phyloP scores from a whole-genome alignment of 495 filamentous ascomycete genomes.

The Aspergillus funiculosus region DNA sequence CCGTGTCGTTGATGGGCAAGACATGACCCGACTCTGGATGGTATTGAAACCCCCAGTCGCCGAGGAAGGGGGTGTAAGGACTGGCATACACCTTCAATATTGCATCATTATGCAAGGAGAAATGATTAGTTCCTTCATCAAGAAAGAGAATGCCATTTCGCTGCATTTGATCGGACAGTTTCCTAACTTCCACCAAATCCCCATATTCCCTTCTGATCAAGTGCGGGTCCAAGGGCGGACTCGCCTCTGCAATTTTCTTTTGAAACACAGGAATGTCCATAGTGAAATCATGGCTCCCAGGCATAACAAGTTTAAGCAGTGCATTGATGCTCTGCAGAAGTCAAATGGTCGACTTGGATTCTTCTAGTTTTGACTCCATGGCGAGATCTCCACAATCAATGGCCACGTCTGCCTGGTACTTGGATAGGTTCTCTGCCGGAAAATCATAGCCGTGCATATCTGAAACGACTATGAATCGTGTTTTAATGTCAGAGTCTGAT shows the following conservation, averaged over 20 bases:
- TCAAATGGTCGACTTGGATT: conserved; percentile 45
- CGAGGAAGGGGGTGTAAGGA: conserved; percentile 55
- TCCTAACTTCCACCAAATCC: conserved; percentile 23
- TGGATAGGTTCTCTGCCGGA: conserved; percentile 19
- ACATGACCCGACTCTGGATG: conserved; percentile 37
- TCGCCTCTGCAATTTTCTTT: conserved; percentile 27
- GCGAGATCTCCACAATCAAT: conserved; percentile 71
- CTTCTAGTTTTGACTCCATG: conserved; percentile 47
- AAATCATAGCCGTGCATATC: conserved; percentile 49
- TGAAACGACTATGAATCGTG: conserved; percentile 49
- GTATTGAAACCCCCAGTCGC: conserved; percentile 57
- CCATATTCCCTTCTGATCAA: conserved; percentile 29
- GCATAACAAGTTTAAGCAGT: conserved; percentile 65
- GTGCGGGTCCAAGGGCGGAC: conserved; percentile 18
- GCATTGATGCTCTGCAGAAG: conserved; percentile 50
- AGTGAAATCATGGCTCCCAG: conserved; percentile 66
- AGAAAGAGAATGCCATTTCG: conserved; percentile 51
- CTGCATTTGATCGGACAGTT: conserved; percentile 26
- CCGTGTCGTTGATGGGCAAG: conserved; percentile 44
- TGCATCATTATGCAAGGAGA: conserved; percentile 53
- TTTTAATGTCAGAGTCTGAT: conserved; percentile 20
- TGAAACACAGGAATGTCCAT: conserved; percentile 45
- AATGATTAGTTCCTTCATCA: conserved; percentile 54
- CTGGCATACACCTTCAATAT: conserved; percentile 57
- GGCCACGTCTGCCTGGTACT: conserved; percentile 49